phyloP scores from a whole-genome alignment of 1,284 basidiomycete species.

The Mycena sp. region DNA sequence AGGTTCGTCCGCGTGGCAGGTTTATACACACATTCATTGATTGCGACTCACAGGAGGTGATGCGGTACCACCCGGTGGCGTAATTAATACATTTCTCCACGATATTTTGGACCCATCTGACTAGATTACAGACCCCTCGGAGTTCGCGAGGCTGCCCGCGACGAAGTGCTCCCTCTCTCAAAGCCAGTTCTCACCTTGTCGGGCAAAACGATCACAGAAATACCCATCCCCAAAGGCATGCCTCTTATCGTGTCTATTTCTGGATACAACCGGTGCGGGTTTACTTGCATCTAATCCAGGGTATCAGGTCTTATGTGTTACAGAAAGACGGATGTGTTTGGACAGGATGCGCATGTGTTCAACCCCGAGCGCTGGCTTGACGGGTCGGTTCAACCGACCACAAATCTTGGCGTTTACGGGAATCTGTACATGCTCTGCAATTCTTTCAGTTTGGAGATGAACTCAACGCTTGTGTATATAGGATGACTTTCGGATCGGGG shows the following conservation, averaged over 20 bases:
- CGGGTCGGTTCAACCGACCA: slow-evolving; percentile 50
- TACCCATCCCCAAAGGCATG: slow-evolving; percentile 50
- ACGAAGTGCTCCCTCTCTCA: slow-evolving; percentile 50
- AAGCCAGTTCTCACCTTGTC: slow-evolving; percentile 44
- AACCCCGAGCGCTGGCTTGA: slow-evolving; percentile 63
- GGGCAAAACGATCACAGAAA: slow-evolving; percentile 43
- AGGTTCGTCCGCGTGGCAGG: slow-evolving; percentile 39
- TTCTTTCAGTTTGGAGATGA: neutral
- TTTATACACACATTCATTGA: neutral
- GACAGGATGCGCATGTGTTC: slow-evolving; percentile 59
- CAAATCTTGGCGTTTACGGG: slow-evolving; percentile 59
- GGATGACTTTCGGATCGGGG: slow-evolving; percentile 21
- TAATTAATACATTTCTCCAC: slow-evolving; percentile 33
- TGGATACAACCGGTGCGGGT: slow-evolving; percentile 50
- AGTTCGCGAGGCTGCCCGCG: slow-evolving; percentile 49
- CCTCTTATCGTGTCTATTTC: slow-evolving; percentile 50
- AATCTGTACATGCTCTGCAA: slow-evolving; percentile 59
- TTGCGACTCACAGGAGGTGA: slow-evolving; percentile 48
- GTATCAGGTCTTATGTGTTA: neutral
- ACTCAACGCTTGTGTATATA: neutral
- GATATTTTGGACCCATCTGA: neutral
- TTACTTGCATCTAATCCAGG: neutral
- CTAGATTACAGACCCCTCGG: slow-evolving; percentile 34
- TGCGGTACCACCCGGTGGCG: slow-evolving; percentile 55
- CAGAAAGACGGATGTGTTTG: slow-evolving; percentile 59